phyloP scores from a whole-genome alignment of 768 basidiomycete species.

The Tylopilus rubrobrunneus region DNA sequence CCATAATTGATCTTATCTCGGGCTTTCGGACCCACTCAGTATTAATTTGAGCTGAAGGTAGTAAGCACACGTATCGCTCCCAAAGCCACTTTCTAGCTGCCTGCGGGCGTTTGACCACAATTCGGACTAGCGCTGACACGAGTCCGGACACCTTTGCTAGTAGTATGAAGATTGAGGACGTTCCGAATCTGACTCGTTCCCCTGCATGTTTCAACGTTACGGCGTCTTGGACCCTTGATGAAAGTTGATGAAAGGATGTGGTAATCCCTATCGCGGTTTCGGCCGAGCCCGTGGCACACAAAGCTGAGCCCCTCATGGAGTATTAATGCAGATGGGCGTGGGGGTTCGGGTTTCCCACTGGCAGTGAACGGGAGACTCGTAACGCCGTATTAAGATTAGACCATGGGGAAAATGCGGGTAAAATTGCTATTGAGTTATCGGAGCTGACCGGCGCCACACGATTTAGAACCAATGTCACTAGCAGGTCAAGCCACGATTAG shows the following conservation, averaged over 20 bases:
- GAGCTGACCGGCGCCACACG: constrained; percentile 2
- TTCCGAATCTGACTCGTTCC: not conserved
- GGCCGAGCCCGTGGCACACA: too few species aligned
- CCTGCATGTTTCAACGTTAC: constrained; percentile 9
- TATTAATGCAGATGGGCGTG: too few species aligned
- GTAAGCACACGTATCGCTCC: not conserved
- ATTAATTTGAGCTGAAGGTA: not conserved
- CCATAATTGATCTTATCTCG: constrained; percentile 2
- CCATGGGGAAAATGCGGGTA: not conserved
- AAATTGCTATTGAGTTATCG: constrained; percentile 14
- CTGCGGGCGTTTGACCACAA: not conserved
- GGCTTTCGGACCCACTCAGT: too few species aligned
- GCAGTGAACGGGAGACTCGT: too few species aligned
- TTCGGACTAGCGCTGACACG: not conserved
- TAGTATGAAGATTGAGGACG: not conserved
- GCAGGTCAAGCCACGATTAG: not conserved
- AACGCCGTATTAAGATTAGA: not conserved
- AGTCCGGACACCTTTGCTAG: not conserved
- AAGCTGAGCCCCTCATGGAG: too few species aligned
- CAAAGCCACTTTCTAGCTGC: not conserved
- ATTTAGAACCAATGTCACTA: not conserved
- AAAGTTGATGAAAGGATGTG: not conserved
- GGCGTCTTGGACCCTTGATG: too few species aligned
- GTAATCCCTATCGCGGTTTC: constrained; percentile 1
- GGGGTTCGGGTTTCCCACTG: too few species aligned